These are phyloP conservation scores for Kwoniella sp. DNA, from an alignment of 768 basidiomycete genomes.

Conservation along the genomic window DNA sequence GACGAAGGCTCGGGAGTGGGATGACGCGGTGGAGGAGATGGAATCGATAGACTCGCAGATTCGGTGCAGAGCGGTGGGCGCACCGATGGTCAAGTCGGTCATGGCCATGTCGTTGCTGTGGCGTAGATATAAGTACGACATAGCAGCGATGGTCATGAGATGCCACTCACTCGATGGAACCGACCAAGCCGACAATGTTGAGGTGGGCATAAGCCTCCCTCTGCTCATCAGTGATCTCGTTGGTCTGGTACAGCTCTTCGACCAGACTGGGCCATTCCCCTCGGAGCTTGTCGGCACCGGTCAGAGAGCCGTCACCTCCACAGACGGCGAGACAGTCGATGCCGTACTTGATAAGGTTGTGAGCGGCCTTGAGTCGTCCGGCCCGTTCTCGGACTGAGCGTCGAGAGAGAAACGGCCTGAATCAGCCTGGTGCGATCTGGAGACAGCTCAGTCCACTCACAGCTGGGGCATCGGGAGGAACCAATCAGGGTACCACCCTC, in stretches of 20 bases:
- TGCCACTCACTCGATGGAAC: constrained; percentile 71
- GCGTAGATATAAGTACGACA: not conserved
- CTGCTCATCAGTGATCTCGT: constrained; percentile 70
- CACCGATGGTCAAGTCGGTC: constrained; percentile 96
- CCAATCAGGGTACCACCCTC: constrained; percentile 55
- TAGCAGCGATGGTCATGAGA: not conserved
- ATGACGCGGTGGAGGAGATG: constrained; percentile 92
- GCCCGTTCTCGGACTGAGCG: constrained; percentile 69
- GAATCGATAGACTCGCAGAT: constrained; percentile 98
- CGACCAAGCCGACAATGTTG: constrained; percentile 95
- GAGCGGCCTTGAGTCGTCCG: constrained; percentile 80
- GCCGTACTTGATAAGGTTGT: constrained; percentile 90
- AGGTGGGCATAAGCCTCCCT: constrained; percentile 71
- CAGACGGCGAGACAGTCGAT: constrained; percentile 96
- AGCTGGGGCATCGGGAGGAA: constrained; percentile 46
- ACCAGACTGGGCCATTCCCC: constrained; percentile 91
- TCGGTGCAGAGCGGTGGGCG: constrained; percentile 87
- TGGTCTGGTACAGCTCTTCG: constrained; percentile 60
- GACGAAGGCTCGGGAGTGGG: constrained; percentile 95
- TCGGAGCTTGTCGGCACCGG: constrained; percentile 90
- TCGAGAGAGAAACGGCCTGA: not conserved
- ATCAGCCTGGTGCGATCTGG: not conserved
- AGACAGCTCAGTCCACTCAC: constrained; percentile 16
- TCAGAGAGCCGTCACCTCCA: constrained; percentile 94
- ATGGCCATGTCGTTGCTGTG: constrained; percentile 86